Evolutionary conservation across 2,329 filamentous ascomycete genomes (phyloP), one percentile per base, ranked within the genome.

Genomic region (Rhexocercosporidium sp.): DNA sequence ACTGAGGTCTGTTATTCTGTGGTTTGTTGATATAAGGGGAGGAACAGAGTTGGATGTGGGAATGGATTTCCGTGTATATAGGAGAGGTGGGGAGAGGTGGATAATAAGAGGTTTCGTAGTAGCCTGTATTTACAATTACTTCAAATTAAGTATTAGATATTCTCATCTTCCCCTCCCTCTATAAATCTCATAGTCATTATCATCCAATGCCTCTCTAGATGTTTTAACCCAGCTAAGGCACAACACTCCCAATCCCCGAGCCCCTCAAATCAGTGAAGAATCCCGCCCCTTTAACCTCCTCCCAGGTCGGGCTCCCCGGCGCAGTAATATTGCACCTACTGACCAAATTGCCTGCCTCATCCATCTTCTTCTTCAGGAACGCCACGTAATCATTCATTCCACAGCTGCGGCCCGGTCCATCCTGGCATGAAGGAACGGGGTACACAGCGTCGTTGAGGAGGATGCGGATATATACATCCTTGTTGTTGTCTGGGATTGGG

Each of bases 371-470:
- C 8, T 18, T 47, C 27, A 69, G 39, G 16, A 69, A 54, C 7
- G 20, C 31, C 4, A 63, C 62, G 56, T 74, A 72, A n/a, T 62
- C 84, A 85, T 44, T 57, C 44, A 71, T 46, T 1, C 80, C 77
- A 71, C 86, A 88, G 20, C 83, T 85, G 7, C 77, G 80, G 6
- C 86, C 88, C 3, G 85, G 87, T 0, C 85, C 88, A 68, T 79
- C 80, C 68, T 82, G 80, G 76, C 87, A 90, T 0, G 78, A 81
- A 0, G 84, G 82, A 0, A 90, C 76, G 0, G 86, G 86, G 73
- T 90, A 90, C 3, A 90, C 83, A 8, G 85, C 85, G 65, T 90
- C 88, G 72, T 91, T 90, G 49, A 90, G 79, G 12, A 83, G 79
- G 59, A 91, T 82, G 18, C 88, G 84, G 49, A 90, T 75, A 66